Evolutionary conservation across 306 rosid species (phyloP), one percentile per base, ranked within the genome.

Genomic region (Citrullus mucosospermus): DNA sequence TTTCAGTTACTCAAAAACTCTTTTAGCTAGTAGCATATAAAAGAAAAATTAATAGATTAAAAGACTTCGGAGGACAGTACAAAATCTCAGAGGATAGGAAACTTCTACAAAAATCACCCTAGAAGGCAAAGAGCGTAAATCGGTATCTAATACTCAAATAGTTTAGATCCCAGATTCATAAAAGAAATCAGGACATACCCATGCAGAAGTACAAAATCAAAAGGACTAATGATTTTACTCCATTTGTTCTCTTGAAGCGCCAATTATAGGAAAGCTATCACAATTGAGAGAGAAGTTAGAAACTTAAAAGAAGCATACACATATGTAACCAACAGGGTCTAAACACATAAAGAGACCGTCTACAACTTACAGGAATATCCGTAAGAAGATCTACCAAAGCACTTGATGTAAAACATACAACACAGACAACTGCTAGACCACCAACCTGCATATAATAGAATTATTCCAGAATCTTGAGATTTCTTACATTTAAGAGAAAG

Each of bases 381-480:
- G 89, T 89, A 70, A 89, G 78, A 80, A 91, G 85, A 79, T 86
- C 90, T 80, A 86, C 93, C 72, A 83, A 62, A 53, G 96, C 87
- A 75, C 91, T 85, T 77, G 90, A 77, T 16, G 88, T 70, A 60
- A 91, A 91, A 76, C 93, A 89, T 59, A 88, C 66, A 38, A 89
- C 76, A 16, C 88, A 88, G 78, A 85, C 85, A 81, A 87, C 80
- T 15, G 92, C 92, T 82, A 91, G 76, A 71, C 91, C 87, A 72
- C 84, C 81, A 80, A 91, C 92, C 96, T 91, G 87, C 89, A 80
- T 32, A 73, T 15, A 36, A 44, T 7, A 50, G 44, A 73, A 28
- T 48, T 7, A 50, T 72, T 28, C 77, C 77, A 15, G 14, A 73
- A 73, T 30, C 59, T 50, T 72, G 60, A 72, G 60, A 50, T 48